A percentile compares a stretch with the other conserved stretches of the same genome.
Evolutionary conservation across 2,329 filamentous ascomycete species (phyloP).

Genomic region (Blastomyces silverae): DNA sequence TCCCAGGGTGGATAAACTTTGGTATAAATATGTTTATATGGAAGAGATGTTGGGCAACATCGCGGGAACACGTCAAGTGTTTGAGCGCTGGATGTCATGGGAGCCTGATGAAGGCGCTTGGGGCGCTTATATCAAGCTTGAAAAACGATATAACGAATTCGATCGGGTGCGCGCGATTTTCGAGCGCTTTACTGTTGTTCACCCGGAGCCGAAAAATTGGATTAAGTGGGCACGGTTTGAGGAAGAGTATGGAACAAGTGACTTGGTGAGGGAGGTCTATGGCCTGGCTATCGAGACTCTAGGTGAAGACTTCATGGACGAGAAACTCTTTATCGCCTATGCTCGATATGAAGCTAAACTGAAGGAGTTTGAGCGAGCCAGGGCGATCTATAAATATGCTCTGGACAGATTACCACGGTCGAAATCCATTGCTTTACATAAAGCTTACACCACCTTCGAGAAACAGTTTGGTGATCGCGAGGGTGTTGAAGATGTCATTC

Average conservation of each 20-base stretch:
- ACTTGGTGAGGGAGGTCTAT: conserved; percentile 86
- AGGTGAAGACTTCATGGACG: conserved; percentile 92
- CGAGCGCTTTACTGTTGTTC: conserved; percentile 80
- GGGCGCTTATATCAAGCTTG: conserved; percentile 92
- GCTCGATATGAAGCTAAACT: conserved; percentile 91
- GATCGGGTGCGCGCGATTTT: conserved; percentile 87
- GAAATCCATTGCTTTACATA: conserved; percentile 76
- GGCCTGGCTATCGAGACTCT: conserved; percentile 80
- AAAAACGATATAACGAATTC: conserved; percentile 90
- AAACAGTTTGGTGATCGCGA: conserved; percentile 94
- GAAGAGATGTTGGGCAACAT: conserved; percentile 97
- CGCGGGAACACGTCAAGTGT: conserved; percentile 83
- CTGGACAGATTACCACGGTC: conserved; percentile 85
- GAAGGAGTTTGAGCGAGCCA: conserved; percentile 87
- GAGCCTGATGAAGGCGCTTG: conserved; percentile 93
- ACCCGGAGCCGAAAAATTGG: conserved; percentile 93
- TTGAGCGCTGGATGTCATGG: conserved; percentile 98
- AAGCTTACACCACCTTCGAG: conserved; percentile 93
- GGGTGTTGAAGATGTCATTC: conserved; percentile 88
- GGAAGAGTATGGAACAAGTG: conserved; percentile 87
- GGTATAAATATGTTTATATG: conserved; percentile 99
- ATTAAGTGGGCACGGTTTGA: conserved; percentile 98
- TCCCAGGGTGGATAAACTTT: conserved; percentile 87
- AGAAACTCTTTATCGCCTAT: conserved; percentile 91
- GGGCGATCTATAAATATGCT: conserved; percentile 95